A percentile compares a stretch with the other conserved stretches of the same genome.
Evolutionary conservation across 2,329 filamentous ascomycete species (phyloP).

Genomic region (Colletotrichum falcatum): DNA sequence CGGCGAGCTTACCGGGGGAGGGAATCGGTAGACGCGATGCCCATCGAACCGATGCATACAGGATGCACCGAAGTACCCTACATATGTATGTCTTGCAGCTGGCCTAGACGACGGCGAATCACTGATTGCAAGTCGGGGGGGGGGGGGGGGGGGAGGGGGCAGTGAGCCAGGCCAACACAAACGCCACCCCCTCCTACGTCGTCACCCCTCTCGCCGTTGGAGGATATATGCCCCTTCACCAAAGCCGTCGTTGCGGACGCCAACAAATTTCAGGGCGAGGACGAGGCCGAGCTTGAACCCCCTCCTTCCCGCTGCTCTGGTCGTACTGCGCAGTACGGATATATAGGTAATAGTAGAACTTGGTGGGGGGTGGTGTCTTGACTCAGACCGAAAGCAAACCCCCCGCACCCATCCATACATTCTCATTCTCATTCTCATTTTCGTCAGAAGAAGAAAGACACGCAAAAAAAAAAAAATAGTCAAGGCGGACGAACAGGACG

Average conservation of each 20-base stretch:
- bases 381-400: slow-evolving; percentile 9
- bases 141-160: no score
- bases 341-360: no score
- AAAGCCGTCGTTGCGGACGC: background rate
- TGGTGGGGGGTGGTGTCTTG: slow-evolving; percentile 10
- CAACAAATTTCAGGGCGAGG: background rate
- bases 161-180: no score
- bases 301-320: no score
- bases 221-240: background rate
- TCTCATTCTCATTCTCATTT: background rate
- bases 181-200: no score
- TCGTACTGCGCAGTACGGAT: no score
- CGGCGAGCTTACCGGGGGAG: background rate
- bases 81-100: slow-evolving; percentile 2
- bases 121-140: no score
- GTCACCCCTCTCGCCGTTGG: no score
- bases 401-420: background rate
- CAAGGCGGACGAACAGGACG: slow-evolving; percentile 6
- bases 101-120: background rate
- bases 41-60: no score
- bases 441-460: no score
- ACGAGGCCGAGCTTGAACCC: background rate
- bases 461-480: background rate
- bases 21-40: no score
- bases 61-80: no score